Conservation (phyloP, 345 rosid genomes). For the Syzygium oleosum region DNA sequence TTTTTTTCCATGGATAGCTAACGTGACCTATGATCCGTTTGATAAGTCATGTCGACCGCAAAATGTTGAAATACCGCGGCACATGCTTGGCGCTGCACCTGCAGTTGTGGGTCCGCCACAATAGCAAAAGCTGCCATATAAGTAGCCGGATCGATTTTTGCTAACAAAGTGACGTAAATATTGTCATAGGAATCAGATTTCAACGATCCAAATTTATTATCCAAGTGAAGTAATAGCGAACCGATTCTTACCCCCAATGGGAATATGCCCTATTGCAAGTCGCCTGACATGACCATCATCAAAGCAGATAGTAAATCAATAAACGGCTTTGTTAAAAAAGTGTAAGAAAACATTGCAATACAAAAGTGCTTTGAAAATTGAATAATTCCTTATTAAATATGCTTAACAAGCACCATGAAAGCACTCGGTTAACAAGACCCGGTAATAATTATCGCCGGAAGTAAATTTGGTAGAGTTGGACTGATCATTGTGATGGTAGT, state of each 20-base stretch:
- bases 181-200: neutral
- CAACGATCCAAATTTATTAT: neutral
- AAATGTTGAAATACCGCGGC: no score
- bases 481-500: neutral
- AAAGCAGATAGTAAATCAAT: neutral
- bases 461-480: neutral
- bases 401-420: neutral
- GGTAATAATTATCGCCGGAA: no score
- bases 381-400: fast-evolving
- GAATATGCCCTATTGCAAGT: neutral
- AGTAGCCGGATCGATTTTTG: neutral
- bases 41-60: fast-evolving
- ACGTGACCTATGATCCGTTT: fast-evolving
- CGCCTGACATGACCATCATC: fast-evolving
- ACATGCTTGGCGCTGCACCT: neutral
- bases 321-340: fast-evolving
- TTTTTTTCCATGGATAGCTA: neutral
- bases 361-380: fast-evolving
- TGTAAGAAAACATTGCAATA: neutral
- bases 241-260: fast-evolving
- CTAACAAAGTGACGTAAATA: neutral
- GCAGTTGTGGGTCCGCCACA: neutral
- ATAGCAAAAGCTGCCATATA: fast-evolving
- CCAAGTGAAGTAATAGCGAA: neutral
- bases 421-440: neutral